Conservation (phyloP, 75 land plant genomes). For the Ceratopteris richardii region DNA sequence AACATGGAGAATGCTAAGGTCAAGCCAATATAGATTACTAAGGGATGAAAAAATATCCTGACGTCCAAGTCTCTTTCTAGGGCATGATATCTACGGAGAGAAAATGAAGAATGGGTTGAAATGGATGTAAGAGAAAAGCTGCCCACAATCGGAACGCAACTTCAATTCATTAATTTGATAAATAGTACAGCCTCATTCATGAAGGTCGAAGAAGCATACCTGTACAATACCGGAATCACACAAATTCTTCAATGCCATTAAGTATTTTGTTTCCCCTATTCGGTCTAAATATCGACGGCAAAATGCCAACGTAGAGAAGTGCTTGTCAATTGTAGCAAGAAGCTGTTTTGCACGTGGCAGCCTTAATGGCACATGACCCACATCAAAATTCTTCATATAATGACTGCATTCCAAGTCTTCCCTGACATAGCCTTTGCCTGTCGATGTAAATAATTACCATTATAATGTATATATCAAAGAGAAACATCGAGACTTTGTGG, state of each 20-base stretch:
- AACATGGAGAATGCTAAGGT: too few species aligned
- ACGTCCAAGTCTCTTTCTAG: too few species aligned
- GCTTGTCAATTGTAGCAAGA: constrained; percentile 85
- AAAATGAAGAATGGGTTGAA: too few species aligned
- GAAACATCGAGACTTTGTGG: neutral
- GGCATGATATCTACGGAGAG: too few species aligned
- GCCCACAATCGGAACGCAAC: too few species aligned
- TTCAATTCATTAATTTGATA: too few species aligned
- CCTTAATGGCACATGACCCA: constrained; percentile 80
- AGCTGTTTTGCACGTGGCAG: constrained; percentile 87
- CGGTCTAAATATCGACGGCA: constrained; percentile 93
- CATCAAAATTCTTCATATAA: constrained; percentile 98
- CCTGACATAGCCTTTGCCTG: constrained; percentile 98
- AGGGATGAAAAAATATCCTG: too few species aligned
- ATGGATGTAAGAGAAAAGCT: too few species aligned
- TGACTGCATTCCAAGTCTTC: constrained; percentile 98
- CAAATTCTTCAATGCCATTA: constrained; percentile 91
- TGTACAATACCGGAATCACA: constrained; percentile 94
- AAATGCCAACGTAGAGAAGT: constrained; percentile 92
- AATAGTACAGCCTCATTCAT: too few species aligned
- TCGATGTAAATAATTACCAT: neutral
- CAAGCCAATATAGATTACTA: too few species aligned
- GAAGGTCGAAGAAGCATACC: too few species aligned
- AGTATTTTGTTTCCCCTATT: constrained; percentile 83
- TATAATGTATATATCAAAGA: neutral